Percentiles rank a stretch among this genome's conserved stretches.
Conservation (phyloP, 2,329 filamentous ascomycete genomes). For the Aspergillus bombycis region DNA sequence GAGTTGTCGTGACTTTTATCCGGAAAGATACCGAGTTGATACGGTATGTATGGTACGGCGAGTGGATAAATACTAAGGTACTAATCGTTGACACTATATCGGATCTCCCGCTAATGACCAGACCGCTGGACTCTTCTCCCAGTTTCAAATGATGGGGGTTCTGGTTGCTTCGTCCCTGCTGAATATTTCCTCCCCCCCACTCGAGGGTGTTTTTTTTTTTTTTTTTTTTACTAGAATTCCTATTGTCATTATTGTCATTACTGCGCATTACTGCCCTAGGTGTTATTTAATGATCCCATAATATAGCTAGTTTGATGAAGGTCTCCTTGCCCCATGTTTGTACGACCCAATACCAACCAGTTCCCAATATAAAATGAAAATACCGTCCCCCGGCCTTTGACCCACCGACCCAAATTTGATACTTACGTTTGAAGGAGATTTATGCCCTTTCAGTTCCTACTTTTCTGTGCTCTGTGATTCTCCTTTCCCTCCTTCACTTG, state of each 20-base stretch:
- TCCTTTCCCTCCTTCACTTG: background rate
- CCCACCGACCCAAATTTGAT: constrained; percentile 26
- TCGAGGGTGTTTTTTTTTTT: background rate
- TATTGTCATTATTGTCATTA: background rate
- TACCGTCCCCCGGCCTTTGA: constrained; percentile 8
- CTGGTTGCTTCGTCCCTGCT: constrained; percentile 6
- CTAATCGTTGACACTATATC: constrained; percentile 16
- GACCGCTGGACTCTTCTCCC: constrained; percentile 29
- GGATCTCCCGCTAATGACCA: constrained; percentile 33
- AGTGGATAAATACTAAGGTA: background rate
- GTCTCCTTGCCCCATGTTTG: background rate
- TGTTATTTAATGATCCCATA: background rate
- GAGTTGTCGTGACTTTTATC: too few relatives aligned
- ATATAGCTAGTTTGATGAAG: background rate
- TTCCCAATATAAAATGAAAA: constrained; percentile 12
- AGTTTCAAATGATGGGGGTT: constrained; percentile 8
- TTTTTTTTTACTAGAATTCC: background rate
- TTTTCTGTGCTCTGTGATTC: constrained; percentile 10
- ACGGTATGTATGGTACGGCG: background rate
- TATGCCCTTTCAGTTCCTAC: constrained; percentile 8
- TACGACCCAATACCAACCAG: background rate
- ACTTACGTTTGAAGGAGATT: constrained; percentile 24
- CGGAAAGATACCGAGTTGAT: background rate
- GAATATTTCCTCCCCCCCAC: constrained; percentile 11
- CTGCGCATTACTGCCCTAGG: too few relatives aligned